These are phyloP conservation scores for Schoenoplectus tabernaemontani DNA, from an alignment of 202 grass and related monocot species.

Conservation along the genomic window DNA sequence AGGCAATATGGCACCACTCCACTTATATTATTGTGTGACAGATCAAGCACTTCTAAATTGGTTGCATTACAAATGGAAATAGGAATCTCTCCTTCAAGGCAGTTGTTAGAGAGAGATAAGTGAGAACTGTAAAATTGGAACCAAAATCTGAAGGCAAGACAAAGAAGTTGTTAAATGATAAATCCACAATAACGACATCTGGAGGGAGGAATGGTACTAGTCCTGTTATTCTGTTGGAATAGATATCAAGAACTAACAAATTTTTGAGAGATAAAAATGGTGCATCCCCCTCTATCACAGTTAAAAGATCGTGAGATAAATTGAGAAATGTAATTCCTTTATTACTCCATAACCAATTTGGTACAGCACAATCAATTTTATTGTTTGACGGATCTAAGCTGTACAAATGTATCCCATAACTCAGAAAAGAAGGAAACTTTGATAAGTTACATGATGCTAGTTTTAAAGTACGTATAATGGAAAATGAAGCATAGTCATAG, in stretches of 20 bases:
- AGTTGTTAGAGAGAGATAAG: constrained; percentile 31
- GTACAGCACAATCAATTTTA: constrained; percentile 27
- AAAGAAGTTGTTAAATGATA: constrained; percentile 32
- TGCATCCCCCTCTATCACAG: neutral
- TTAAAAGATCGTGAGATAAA: constrained; percentile 40
- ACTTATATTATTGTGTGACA: constrained; percentile 38
- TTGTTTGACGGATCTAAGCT: constrained; percentile 38
- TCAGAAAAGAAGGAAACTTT: constrained; percentile 28
- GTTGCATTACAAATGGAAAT: constrained; percentile 27
- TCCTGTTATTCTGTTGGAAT: constrained; percentile 38
- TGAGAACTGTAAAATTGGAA: neutral
- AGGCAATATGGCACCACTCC: constrained; percentile 36
- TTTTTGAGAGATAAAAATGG: neutral
- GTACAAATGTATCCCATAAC: neutral
- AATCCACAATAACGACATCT: constrained; percentile 16
- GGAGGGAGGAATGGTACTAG: constrained; percentile 13
- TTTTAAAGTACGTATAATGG: constrained; percentile 12
- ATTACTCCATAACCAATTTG: constrained; percentile 27
- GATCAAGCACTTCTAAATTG: constrained; percentile 17
- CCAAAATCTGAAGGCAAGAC: constrained; percentile 11
- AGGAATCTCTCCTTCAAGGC: constrained; percentile 22
- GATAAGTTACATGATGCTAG: constrained; percentile 41
- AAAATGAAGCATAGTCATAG: neutral
- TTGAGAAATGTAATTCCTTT: neutral
- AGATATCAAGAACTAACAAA: constrained; percentile 21